Base-by-base conservation (phyloP, 345 rosid genomes). In the Eucalyptus tenuipes region DNA sequence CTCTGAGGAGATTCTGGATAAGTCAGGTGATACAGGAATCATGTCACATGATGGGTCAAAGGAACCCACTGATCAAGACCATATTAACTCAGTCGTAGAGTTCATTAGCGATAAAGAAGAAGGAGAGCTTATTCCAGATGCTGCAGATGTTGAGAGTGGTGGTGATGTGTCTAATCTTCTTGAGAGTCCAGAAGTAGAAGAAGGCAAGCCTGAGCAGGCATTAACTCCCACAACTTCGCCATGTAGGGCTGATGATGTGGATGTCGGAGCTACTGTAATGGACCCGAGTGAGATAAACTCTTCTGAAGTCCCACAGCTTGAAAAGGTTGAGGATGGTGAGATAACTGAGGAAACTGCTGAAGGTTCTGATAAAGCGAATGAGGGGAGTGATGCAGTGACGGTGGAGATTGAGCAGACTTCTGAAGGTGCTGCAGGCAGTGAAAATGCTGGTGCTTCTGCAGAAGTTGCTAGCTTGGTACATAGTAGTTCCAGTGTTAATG, bases 101-200 rank as follows among this genome's bases (percentile, higher is more conserved):
- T 87, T 68, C 44, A 49, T 47, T 44, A 87, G 81, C n/a, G 99
- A 98, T 90, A 95, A 91, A 90, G 99, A 96, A 94, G 99, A 98
- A 89, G 99, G 99, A 86, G 99, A 97, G 92, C 89, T 95, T 75
- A 87, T 91, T 61, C 92, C 95, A 44, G 99, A 96, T 88, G 90
- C 90, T n/a, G 87, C 92, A 53, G 99, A 97, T 86, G 92, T 81
- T 15, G 98, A 95, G 47, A 98, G 92, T 15, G 91, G 88, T 53
- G 89, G 89, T 8, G 95, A 96, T 87, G 68, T 88, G 89, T 89
- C 92, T 47, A 90, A 88, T 88, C 82, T 91, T 87, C 89, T 87
- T 45, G 95, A 91, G 33, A 92, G 94, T 89, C 96, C 95, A 49
- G 98, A 94, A 88, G 87, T 37, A 37, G 95, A 92, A 42, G 99